Conservation (phyloP, 73 alveolate species). For the Diophrys appendiculata region DNA sequence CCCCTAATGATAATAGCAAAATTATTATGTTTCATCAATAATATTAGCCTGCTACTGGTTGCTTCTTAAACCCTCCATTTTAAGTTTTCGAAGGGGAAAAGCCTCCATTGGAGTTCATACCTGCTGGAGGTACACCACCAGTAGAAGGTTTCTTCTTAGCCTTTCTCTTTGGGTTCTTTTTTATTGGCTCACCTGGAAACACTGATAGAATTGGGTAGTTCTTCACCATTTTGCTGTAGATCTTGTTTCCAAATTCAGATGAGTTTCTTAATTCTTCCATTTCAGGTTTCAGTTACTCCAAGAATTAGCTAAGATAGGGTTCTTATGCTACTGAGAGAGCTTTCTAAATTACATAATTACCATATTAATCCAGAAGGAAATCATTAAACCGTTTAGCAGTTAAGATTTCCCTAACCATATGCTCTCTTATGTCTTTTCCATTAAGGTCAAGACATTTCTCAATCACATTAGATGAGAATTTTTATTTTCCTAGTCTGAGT, state of each 20-base stretch:
- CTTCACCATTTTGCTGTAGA: constrained; percentile 52
- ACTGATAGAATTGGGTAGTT: too few species aligned
- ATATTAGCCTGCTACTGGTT: too few species aligned
- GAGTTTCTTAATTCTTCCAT: constrained; percentile 40
- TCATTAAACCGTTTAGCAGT: constrained; percentile 31
- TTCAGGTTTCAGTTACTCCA: constrained; percentile 52
- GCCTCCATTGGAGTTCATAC: too few species aligned
- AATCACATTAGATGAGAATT: constrained; percentile 93
- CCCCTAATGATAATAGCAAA: too few species aligned
- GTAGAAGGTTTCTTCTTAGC: too few species aligned
- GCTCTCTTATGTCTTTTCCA: constrained; percentile 36
- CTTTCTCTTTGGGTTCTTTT: too few species aligned
- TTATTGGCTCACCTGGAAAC: too few species aligned
- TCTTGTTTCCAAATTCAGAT: constrained; percentile 53
- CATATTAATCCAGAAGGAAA: constrained; percentile 53
- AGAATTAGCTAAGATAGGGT: constrained; percentile 22
- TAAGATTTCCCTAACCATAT: constrained; percentile 53
- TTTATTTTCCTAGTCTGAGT: constrained; percentile 69
- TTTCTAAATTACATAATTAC: constrained; percentile 66
- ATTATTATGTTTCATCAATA: too few species aligned
- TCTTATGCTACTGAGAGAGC: constrained; percentile 59
- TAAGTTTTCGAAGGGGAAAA: too few species aligned
- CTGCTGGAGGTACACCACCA: too few species aligned
- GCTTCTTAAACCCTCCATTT: too few species aligned
- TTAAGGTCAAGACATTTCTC: constrained; percentile 88